Percentiles rank a stretch among this genome's conserved stretches.
Conservation (phyloP, 2,329 filamentous ascomycete genomes). For the Alternaria brassicae region DNA sequence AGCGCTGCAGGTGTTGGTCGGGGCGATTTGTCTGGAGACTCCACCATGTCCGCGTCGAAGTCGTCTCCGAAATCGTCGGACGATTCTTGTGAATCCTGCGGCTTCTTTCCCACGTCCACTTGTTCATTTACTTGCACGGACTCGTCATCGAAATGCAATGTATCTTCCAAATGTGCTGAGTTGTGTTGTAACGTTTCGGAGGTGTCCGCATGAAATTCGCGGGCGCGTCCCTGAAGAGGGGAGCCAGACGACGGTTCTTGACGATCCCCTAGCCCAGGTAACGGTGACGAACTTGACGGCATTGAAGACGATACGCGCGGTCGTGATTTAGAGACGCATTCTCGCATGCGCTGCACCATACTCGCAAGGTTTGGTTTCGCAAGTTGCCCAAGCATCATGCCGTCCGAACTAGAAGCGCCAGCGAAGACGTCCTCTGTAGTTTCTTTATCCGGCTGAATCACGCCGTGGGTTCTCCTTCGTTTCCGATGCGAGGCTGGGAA, state of each 20-base stretch:
- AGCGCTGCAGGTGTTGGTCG: background rate
- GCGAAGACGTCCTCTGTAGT: conserved; percentile 38
- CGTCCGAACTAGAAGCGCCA: conserved; percentile 43
- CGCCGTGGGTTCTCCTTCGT: conserved; percentile 47
- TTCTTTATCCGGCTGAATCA: conserved; percentile 41
- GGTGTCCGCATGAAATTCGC: conserved; percentile 17
- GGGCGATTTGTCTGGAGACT: conserved; percentile 37
- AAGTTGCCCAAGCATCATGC: conserved; percentile 33
- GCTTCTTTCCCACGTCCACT: background rate
- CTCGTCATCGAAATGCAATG: conserved; percentile 10
- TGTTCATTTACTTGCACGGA: conserved; percentile 10
- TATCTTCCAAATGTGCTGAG: conserved; percentile 6
- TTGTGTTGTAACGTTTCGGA: conserved; percentile 17
- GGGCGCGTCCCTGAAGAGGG: conserved; percentile 40
- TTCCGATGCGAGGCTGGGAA: conserved; percentile 56
- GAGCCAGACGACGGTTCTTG: conserved; percentile 32
- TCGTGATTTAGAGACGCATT: conserved; percentile 49
- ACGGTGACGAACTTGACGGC: conserved; percentile 58
- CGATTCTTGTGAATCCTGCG: conserved; percentile 26
- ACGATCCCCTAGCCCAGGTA: conserved; percentile 47
- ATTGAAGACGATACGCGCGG: conserved; percentile 31
- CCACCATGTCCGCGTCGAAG: conserved; percentile 47
- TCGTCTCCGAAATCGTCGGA: conserved; percentile 49
- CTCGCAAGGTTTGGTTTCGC: conserved; percentile 39
- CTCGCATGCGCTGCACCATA: conserved; percentile 55